Conservation (phyloP, 768 basidiomycete genomes). For the Lentinus brumalis region DNA sequence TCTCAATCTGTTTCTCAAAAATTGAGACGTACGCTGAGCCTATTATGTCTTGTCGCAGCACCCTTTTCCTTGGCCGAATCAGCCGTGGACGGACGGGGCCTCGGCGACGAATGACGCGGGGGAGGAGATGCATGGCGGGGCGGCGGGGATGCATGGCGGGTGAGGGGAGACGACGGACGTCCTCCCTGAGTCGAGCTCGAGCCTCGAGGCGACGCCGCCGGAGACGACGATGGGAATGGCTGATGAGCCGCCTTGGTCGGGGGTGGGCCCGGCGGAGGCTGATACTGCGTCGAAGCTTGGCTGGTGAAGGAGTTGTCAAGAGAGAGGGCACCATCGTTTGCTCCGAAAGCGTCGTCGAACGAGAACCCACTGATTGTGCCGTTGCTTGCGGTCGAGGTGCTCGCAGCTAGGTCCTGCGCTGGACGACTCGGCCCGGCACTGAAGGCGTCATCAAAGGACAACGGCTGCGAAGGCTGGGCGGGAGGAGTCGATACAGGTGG, state of each 20-base stretch:
- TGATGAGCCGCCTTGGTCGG: slow-evolving; percentile 23
- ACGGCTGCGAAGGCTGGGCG: slow-evolving; percentile 4
- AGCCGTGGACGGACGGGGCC: slow-evolving; percentile 58
- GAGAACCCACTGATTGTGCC: slow-evolving; percentile 30
- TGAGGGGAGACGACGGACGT: slow-evolving; percentile 28
- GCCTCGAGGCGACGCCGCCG: slow-evolving; percentile 42
- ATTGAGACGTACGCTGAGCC: slow-evolving; percentile 66
- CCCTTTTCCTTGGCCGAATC: slow-evolving; percentile 60
- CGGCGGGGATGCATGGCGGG: slow-evolving; percentile 44
- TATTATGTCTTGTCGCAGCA: slow-evolving; percentile 58
- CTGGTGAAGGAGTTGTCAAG: slow-evolving; percentile 41
- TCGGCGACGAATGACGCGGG: slow-evolving; percentile 55
- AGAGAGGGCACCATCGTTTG: slow-evolving; percentile 43
- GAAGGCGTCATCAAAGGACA: slow-evolving; percentile 53
- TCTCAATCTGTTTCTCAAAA: not conserved
- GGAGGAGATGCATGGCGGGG: slow-evolving; percentile 56
- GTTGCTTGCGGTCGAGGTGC: slow-evolving; percentile 17
- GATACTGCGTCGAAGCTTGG: slow-evolving; percentile 33
- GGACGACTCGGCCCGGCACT: slow-evolving; percentile 28
- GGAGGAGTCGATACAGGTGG: not conserved
- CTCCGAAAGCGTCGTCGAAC: slow-evolving; percentile 62
- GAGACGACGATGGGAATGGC: slow-evolving; percentile 43
- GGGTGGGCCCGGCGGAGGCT: slow-evolving; percentile 31
- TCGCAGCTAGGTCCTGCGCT: slow-evolving; percentile 2
- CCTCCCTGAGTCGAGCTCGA: slow-evolving; percentile 25